These are phyloP conservation scores for Rhynchospora tenuis DNA, from an alignment of 176 grass and related monocot genomes.

Conservation along the genomic window DNA sequence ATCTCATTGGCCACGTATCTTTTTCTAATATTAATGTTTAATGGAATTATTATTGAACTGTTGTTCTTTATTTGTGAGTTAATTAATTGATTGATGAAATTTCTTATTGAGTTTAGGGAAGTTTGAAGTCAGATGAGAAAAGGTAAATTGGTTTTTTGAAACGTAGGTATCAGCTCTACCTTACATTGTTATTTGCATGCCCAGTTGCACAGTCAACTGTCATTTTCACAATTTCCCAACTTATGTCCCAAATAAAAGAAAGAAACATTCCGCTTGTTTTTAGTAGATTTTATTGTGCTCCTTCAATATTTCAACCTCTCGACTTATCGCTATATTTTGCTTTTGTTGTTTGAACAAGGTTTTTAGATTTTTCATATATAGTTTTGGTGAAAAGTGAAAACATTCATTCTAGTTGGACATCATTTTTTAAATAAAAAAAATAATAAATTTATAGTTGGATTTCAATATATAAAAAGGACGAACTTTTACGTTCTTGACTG, in stretches of 20 bases:
- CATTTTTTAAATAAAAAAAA: too few species aligned
- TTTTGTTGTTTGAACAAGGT: too few species aligned
- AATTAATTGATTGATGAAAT: background rate
- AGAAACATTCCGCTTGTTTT: background rate
- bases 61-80: background rate
- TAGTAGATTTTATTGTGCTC: too few species aligned
- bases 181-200: background rate
- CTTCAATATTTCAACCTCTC: background rate
- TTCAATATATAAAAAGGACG: too few species aligned
- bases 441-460: too few species aligned
- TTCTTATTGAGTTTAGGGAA: background rate
- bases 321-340: too few species aligned
- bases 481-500: too few species aligned
- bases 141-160: background rate
- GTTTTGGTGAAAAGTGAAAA: too few species aligned
- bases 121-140: background rate
- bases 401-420: too few species aligned
- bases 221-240: background rate
- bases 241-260: background rate
- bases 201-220: background rate
- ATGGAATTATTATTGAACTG: too few species aligned
- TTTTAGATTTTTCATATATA: too few species aligned
- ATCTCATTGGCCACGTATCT: background rate
- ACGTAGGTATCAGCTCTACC: background rate
- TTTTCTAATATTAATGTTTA: background rate